Conservation (phyloP, 2,329 filamentous ascomycete genomes). For the Blastomyces gilchristii region DNA sequence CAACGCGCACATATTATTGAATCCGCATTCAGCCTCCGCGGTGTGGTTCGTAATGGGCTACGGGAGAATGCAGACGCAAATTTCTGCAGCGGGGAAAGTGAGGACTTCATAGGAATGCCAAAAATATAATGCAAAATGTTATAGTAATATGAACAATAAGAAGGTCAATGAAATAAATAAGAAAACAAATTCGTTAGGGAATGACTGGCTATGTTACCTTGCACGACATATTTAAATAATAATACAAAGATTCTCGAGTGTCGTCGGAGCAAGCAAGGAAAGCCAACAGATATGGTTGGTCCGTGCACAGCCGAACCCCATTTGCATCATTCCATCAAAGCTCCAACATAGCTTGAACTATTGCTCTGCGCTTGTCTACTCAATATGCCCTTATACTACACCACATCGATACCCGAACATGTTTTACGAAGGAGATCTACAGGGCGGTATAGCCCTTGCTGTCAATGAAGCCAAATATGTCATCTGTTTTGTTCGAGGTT, state of each 20-base stretch:
- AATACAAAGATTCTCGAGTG: neutral
- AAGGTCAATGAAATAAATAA: neutral
- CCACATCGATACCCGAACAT: conserved; percentile 39
- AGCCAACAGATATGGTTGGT: neutral
- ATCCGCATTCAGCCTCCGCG: conserved; percentile 14
- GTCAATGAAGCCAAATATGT: conserved; percentile 67
- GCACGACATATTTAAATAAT: neutral
- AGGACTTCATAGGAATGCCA: conserved; percentile 4
- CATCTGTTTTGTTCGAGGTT: conserved; percentile 74
- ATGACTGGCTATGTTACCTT: neutral
- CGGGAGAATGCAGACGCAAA: conserved; percentile 6
- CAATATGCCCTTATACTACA: neutral
- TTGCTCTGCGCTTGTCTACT: neutral
- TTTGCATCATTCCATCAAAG: neutral
- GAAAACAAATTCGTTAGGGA: neutral
- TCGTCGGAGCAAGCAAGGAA: neutral
- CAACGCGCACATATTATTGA: conserved; percentile 30
- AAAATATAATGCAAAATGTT: neutral
- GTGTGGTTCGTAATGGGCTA: neutral
- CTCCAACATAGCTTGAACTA: neutral
- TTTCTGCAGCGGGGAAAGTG: conserved; percentile 5
- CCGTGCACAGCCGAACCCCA: conserved; percentile 7
- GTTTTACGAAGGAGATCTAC: conserved; percentile 73
- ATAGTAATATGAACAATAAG: neutral
- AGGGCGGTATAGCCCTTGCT: conserved; percentile 68